A percentile compares a stretch with the other conserved stretches of the same genome.
Evolutionary conservation across 352 stramenopile species (phyloP).

Genomic region (Globisporangium takayamanum): DNA sequence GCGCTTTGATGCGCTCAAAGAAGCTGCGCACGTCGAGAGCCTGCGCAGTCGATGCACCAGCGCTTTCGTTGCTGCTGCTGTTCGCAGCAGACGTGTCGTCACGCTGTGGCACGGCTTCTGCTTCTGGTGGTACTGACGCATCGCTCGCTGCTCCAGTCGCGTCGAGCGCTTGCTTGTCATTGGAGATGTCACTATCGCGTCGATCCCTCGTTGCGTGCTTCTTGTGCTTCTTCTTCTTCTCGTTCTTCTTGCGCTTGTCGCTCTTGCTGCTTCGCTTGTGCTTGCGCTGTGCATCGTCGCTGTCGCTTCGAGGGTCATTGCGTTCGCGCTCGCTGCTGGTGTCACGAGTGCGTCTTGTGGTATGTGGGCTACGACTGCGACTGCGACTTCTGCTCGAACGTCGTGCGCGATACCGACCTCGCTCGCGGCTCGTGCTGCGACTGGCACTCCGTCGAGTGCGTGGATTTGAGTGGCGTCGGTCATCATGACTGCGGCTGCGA

Average conservation of each 20-base stretch:
- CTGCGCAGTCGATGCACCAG: background rate
- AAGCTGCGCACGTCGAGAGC: conserved; percentile 38
- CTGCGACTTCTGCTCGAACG: conserved; percentile 1
- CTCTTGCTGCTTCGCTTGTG: conserved; percentile 15
- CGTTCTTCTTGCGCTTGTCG: conserved; percentile 22
- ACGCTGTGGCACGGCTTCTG: background rate
- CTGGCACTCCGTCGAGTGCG: background rate
- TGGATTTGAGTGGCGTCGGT: background rate
- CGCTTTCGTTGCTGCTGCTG: background rate
- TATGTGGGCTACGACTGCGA: background rate
- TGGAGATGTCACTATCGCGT: background rate
- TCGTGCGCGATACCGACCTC: conserved; percentile 9
- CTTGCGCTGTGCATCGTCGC: background rate
- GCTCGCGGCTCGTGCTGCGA: conserved; percentile 7
- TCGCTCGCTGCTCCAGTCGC: background rate
- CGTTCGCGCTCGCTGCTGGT: too few species aligned
- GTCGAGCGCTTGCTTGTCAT: too few species aligned
- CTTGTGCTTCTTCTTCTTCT: conserved; percentile 20
- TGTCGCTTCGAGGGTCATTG: too few species aligned
- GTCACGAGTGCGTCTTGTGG: too few species aligned
- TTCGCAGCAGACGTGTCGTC: background rate
- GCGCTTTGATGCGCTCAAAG: conserved; percentile 56
- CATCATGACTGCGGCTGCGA: background rate
- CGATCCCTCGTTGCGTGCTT: background rate
- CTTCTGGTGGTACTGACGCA: background rate